Evolutionary conservation across 2,329 filamentous ascomycete species (phyloP).

Genomic region (Tolypocladium pustulatum): DNA sequence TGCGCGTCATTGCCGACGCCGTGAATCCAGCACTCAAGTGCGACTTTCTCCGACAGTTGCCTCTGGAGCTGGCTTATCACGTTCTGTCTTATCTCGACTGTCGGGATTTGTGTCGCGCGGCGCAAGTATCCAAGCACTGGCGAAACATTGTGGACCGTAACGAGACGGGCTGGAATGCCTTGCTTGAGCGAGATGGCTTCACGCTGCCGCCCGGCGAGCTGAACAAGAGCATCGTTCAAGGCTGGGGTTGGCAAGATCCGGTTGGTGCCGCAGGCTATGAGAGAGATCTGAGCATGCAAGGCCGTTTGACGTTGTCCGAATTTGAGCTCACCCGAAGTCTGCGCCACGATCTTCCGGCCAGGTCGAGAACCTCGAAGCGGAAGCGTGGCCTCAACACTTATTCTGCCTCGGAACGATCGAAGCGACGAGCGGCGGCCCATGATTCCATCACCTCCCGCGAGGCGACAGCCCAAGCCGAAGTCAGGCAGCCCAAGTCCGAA

Average conservation of each 20-base stretch:
- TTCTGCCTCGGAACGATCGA: conserved; percentile 36
- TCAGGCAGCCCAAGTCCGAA: conserved; percentile 51
- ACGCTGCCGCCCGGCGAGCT: conserved; percentile 70
- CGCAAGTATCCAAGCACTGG: conserved; percentile 93
- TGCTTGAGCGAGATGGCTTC: conserved; percentile 80
- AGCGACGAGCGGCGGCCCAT: conserved; percentile 40
- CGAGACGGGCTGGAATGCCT: conserved; percentile 90
- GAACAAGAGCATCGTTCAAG: conserved; percentile 74
- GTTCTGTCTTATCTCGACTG: conserved; percentile 80
- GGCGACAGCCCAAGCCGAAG: conserved; percentile 27
- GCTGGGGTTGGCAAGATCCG: conserved; percentile 96
- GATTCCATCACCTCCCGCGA: conserved; percentile 32
- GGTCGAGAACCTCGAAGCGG: conserved; percentile 42
- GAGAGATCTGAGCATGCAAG: conserved; percentile 60
- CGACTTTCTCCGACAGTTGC: conserved; percentile 78
- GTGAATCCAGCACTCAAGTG: conserved; percentile 93
- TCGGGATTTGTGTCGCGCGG: conserved; percentile 76
- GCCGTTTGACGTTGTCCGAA: conserved; percentile 41
- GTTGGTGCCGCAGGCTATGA: conserved; percentile 66
- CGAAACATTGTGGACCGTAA: conserved; percentile 82
- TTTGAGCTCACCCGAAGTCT: conserved; percentile 33
- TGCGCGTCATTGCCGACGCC: conserved; percentile 80
- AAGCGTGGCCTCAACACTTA: conserved; percentile 41
- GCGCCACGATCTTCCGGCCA: conserved; percentile 31
- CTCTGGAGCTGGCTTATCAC: conserved; percentile 77